phyloP scores from a whole-genome alignment of 2,329 filamentous ascomycete genomes.

The Diaporthe ilicicola region DNA sequence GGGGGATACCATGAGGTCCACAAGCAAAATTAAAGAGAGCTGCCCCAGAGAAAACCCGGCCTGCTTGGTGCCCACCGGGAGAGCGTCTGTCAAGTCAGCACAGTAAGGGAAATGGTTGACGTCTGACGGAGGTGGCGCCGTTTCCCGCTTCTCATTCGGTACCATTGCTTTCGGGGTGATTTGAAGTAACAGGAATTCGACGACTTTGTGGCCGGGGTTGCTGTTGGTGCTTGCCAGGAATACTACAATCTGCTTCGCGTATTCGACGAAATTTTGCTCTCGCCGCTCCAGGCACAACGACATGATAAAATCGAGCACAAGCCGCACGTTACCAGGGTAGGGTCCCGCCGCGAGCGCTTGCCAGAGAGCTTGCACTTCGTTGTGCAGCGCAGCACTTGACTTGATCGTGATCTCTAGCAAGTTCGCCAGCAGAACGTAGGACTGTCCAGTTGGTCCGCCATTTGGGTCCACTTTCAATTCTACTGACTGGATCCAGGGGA shows the following conservation, averaged over 20 bases:
- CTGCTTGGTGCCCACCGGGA: constrained; percentile 91
- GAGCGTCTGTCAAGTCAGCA: constrained; percentile 79
- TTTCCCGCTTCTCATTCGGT: constrained; percentile 80
- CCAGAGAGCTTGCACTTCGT: constrained; percentile 97
- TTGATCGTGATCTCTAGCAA: constrained; percentile 96
- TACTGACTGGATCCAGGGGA: constrained; percentile 96
- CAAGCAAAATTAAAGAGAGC: constrained; percentile 89
- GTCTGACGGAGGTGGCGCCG: constrained; percentile 76
- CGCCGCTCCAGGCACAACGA: constrained; percentile 89
- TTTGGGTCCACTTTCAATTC: constrained; percentile 92
- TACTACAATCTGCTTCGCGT: constrained; percentile 97
- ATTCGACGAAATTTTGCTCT: constrained; percentile 98
- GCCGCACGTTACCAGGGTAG: constrained; percentile 90
- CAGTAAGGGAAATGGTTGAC: constrained; percentile 83
- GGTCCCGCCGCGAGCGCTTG: constrained; percentile 94
- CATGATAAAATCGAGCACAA: constrained; percentile 97
- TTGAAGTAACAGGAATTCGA: constrained; percentile 91
- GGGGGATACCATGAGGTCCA: constrained; percentile 95
- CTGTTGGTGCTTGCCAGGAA: constrained; percentile 84
- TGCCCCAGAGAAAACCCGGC: constrained; percentile 92
- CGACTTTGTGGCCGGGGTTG: constrained; percentile 84
- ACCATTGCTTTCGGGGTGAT: constrained; percentile 98
- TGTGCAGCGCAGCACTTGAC: constrained; percentile 86
- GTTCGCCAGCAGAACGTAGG: constrained; percentile 94
- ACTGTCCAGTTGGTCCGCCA: constrained; percentile 87